Evolutionary conservation across 768 basidiomycete genomes (phyloP).

Genomic region (Asterophora lycoperdoides): DNA sequence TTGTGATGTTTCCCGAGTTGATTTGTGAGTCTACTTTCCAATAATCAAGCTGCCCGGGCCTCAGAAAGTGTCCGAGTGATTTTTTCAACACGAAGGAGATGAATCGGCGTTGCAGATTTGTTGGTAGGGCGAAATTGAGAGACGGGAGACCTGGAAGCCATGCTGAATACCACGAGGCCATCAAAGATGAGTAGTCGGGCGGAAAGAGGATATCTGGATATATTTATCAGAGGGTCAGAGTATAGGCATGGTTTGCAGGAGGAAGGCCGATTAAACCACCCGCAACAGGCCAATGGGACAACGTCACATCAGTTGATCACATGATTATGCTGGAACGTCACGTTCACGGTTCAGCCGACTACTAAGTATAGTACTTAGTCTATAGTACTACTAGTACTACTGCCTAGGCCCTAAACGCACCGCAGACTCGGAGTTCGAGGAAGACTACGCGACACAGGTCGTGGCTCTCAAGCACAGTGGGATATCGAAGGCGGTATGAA

Average conservation of each 20-base stretch:
- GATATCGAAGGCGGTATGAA: no score
- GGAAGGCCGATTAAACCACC: background rate
- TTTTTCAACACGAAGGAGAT: constrained; percentile 85
- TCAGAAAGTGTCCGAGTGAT: constrained; percentile 79
- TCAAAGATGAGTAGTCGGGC: constrained; percentile 12
- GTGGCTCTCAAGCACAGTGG: no score
- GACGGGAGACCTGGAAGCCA: constrained; percentile 64
- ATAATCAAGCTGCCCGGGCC: constrained; percentile 84
- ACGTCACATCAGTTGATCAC: background rate
- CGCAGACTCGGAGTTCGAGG: no score
- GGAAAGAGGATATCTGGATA: background rate
- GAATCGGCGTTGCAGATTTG: constrained; percentile 80
- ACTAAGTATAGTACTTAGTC: no score
- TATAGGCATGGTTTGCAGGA: background rate
- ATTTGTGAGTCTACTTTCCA: constrained; percentile 90
- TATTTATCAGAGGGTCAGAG: background rate
- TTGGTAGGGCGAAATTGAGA: constrained; percentile 61
- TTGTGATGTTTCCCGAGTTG: constrained; percentile 84
- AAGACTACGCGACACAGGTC: no score
- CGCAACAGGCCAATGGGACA: background rate
- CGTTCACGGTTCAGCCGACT: no score
- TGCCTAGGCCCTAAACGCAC: no score
- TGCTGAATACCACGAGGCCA: constrained; percentile 54
- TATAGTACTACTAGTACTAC: no score
- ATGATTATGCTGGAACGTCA: background rate